Conservation (phyloP, 306 rosid genomes). For the Acacia melanoxylon region DNA sequence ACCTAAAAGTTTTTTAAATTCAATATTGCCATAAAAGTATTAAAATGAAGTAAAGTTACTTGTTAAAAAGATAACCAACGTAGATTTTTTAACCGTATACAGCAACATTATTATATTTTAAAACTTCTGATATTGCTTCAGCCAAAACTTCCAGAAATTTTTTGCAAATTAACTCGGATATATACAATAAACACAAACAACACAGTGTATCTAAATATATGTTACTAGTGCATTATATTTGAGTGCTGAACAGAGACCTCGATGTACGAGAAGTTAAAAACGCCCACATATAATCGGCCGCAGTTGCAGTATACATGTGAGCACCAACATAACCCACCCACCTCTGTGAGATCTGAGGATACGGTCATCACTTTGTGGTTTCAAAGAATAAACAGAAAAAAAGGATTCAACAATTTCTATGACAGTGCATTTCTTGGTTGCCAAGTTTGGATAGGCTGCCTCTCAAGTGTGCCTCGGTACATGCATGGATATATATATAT, state of each 20-base stretch:
- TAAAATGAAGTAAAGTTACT: too few species aligned
- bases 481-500: background rate
- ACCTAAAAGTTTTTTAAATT: too few species aligned
- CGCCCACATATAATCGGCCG: background rate
- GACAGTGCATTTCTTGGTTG: background rate
- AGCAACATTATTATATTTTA: too few species aligned
- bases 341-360: background rate
- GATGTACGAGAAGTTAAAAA: background rate
- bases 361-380: constrained; percentile 1
- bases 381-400: background rate
- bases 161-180: too few species aligned
- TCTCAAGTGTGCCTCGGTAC: constrained; percentile 4
- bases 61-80: too few species aligned
- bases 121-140: too few species aligned
- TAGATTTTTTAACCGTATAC: too few species aligned
- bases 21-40: too few species aligned
- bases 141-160: accelerated
- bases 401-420: background rate
- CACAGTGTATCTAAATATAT: background rate
- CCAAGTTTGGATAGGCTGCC: constrained; percentile 11
- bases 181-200: background rate
- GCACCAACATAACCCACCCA: background rate
- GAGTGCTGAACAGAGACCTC: constrained; percentile 22
- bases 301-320: constrained; percentile 16
- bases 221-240: background rate